A percentile compares a stretch with the other conserved stretches of the same genome.
Evolutionary conservation across 2,329 filamentous ascomycete genomes (phyloP).

Genomic region (Ophiobolus disseminans): DNA sequence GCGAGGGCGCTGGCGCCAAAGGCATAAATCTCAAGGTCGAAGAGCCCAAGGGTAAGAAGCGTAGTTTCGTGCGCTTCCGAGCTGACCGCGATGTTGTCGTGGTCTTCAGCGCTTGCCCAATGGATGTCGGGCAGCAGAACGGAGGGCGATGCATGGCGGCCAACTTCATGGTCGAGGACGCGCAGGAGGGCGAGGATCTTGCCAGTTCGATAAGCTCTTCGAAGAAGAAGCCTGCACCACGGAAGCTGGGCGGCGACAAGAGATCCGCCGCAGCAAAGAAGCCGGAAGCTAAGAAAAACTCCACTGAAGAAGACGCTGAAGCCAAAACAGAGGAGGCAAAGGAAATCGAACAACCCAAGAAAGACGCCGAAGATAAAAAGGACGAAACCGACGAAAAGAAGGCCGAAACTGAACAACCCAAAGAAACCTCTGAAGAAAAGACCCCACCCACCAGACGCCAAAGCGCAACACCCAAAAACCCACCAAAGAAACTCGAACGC

Average conservation of each 20-base stretch:
- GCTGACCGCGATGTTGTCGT: constrained; percentile 48
- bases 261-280: no score
- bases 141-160: constrained; percentile 49
- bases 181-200: constrained; percentile 31
- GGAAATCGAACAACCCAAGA: constrained; percentile 1
- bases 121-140: constrained; percentile 47
- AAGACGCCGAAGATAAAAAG: constrained; percentile 5
- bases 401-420: constrained; percentile 7
- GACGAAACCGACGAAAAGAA: not conserved
- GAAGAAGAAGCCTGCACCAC: constrained; percentile 25
- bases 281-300: constrained; percentile 16
- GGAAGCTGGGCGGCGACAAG: constrained; percentile 22
- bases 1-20: constrained; percentile 35
- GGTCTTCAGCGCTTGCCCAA: constrained; percentile 49
- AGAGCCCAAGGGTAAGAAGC: constrained; percentile 45
- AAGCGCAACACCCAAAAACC: constrained; percentile 1
- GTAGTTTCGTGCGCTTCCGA: constrained; percentile 42
- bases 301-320: constrained; percentile 15
- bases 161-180: constrained; percentile 49
- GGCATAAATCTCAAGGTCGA: constrained; percentile 37
- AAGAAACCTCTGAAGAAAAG: constrained; percentile 11
- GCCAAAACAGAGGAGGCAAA: constrained; percentile 5
- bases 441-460: constrained; percentile 1
- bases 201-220: constrained; percentile 22
- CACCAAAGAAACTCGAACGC: constrained; percentile 7